Base-by-base conservation (phyloP, 164 flowering plant genomes). In the Macadamia integrifolia region DNA sequence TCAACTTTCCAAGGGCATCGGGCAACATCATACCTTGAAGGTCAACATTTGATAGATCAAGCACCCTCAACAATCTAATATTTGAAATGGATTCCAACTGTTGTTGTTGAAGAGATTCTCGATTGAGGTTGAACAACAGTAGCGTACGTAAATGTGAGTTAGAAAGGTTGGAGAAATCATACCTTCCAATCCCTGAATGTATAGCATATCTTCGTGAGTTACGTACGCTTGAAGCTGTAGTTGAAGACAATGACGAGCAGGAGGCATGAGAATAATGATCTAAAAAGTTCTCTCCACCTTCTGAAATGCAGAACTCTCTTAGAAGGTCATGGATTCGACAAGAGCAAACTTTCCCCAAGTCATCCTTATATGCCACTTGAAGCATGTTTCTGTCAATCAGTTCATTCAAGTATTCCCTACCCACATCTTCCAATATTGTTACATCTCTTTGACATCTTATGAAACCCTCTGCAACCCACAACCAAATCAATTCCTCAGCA, bases 351-450 rank as follows among this genome's bases (percentile, higher is more conserved):
- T 72, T 53, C 1, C 11, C 2, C 14, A 40, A 3, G 53, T 62
- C 62, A 18, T 44, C 40, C 5, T 35, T 2, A 40, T 11, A 10
- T 0, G 40, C 50, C 12, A 69, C 79, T 55, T 68, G 40, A 6
- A 76, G 15, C 17, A 76, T 13, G 64, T 58, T 62, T 60, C 73
- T 61, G 4, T 61, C 14, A 13, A 77, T 40, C 8, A 73, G 65
- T 44, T 73, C 67, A 0, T 35, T 15, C 62, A 77, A 42, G 18
- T 64, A 70, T 32, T 56, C 75, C 13, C 67, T 59, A 6, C 70
- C 80, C 6, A 61, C 31, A 14, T 62, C 80, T 55, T 77, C 80
- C 43, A 13, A 5, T 30, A 43, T 44, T 31, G 8, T 42, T 18
- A 43, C 46, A 35, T 43, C 72, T 31, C 29, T 28, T 17, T 6